Conservation (phyloP, 108 stramenopile species). For the Cyclotella choctawhatcheeana region DNA sequence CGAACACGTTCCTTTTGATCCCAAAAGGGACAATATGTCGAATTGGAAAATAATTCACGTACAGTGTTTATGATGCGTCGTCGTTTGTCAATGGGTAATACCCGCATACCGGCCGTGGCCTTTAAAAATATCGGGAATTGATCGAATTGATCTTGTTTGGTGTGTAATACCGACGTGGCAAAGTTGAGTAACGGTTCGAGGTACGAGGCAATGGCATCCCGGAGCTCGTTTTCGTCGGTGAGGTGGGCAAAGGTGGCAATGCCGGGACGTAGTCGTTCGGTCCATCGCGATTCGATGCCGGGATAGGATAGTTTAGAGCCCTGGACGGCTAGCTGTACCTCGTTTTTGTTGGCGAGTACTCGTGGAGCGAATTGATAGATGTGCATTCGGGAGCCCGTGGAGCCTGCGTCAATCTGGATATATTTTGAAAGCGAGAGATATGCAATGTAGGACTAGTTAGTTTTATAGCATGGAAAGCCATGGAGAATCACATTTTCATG, state of each 20-base stretch:
- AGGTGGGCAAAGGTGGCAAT: slow-evolving; percentile 66
- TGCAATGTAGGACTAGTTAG: no score
- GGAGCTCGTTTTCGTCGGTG: slow-evolving; percentile 46
- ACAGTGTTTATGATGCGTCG: slow-evolving; percentile 68
- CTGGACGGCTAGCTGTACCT: slow-evolving; percentile 52
- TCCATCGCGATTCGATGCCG: slow-evolving; percentile 82
- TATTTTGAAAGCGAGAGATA: background rate
- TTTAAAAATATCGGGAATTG: slow-evolving; percentile 90
- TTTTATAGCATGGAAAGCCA: no score
- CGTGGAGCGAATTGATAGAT: slow-evolving; percentile 86
- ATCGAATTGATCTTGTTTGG: slow-evolving; percentile 64
- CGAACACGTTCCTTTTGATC: slow-evolving; percentile 79
- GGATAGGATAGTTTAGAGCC: slow-evolving; percentile 70
- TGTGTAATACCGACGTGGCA: slow-evolving; percentile 79
- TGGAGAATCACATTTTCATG: no score
- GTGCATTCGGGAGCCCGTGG: slow-evolving; percentile 89
- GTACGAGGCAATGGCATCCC: slow-evolving; percentile 51
- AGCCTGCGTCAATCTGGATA: slow-evolving; percentile 89
- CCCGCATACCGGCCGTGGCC: slow-evolving; percentile 89
- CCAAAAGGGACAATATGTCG: slow-evolving; percentile 76
- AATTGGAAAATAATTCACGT: slow-evolving; percentile 67
- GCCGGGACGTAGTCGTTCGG: slow-evolving; percentile 84
- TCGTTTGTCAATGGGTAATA: slow-evolving; percentile 62
- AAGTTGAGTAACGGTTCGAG: slow-evolving; percentile 83
- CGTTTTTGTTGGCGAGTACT: slow-evolving; percentile 48